A percentile compares a stretch with the other conserved stretches of the same genome.
Conservation (phyloP, 1,284 basidiomycete species). For the Heterobasidion irregulare region DNA sequence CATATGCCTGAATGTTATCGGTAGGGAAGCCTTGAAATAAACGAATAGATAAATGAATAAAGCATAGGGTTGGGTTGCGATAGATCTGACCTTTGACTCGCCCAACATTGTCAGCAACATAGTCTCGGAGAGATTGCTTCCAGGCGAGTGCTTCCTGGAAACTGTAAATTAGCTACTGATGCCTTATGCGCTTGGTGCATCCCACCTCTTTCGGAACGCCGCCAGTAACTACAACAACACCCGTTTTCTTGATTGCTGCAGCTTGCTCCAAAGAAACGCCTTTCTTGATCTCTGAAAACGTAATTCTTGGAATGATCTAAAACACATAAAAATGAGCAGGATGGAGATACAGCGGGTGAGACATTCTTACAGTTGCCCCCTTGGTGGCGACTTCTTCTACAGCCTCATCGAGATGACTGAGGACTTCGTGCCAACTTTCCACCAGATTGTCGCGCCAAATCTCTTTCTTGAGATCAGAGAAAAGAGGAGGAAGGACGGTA, state of each 20-base stretch:
- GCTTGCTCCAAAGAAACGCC: slow-evolving; percentile 33
- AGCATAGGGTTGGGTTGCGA: background rate
- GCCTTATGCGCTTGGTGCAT: background rate
- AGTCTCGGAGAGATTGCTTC: slow-evolving; percentile 51
- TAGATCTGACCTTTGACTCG: slow-evolving; percentile 34
- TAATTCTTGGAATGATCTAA: slow-evolving; percentile 51
- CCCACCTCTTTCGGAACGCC: slow-evolving; percentile 45
- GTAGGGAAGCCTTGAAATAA: slow-evolving; percentile 47
- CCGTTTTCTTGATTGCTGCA: slow-evolving; percentile 41
- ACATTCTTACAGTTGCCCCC: slow-evolving; percentile 29
- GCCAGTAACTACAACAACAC: slow-evolving; percentile 52
- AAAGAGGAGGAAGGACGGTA: slow-evolving; percentile 42
- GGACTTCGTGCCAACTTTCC: slow-evolving; percentile 48
- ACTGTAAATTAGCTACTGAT: slow-evolving; percentile 4
- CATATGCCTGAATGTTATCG: slow-evolving; percentile 64
- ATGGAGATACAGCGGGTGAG: background rate
- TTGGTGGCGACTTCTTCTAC: slow-evolving; percentile 34
- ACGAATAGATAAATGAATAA: background rate
- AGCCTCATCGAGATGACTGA: slow-evolving; percentile 37
- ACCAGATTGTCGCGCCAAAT: slow-evolving; percentile 42
- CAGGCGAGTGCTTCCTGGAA: slow-evolving; percentile 51
- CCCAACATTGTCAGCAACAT: slow-evolving; percentile 42
- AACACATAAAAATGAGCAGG: slow-evolving; percentile 1
- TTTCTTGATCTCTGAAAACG: slow-evolving; percentile 37
- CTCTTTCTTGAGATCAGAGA: slow-evolving; percentile 50